Evolutionary conservation across 2,329 filamentous ascomycete species (phyloP), one percentile per base, ranked within the genome.

Genomic region (Phialophora chinensis): DNA sequence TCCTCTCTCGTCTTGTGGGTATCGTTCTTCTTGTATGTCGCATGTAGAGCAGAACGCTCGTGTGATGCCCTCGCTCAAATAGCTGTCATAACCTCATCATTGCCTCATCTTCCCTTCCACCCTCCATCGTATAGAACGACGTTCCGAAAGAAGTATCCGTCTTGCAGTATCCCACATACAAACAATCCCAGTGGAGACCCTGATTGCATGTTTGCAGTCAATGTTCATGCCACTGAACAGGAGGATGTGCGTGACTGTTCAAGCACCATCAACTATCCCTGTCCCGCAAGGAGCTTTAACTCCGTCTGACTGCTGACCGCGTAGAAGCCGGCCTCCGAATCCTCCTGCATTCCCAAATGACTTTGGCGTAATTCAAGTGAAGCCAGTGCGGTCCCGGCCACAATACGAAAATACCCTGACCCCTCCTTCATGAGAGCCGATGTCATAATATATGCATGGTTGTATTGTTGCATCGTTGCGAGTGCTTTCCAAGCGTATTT

Each of bases 281-380:
- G 38, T 52, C 58, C 23, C n/a, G n/a, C 23, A 31, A 33, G 44
- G 58, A 1, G 29, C 7, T 33, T n/a, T 33, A 11, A 14, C n/a
- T 20, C 58, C 27, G 42, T 35, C 58, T 60, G 17, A 60, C 58
- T 60, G 58, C 58, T 60, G 44, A 60, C 27, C 58, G 44, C 29
- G 27, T 4, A 52, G 20, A 33, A 3, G 27, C 42, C 58, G 44
- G 58, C 35, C 31, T 29, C 58, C 44, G 44, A 27, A 25, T 52
- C 58, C 58, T 60, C 17, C 27, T 47, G 23, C 42, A 31, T 52
- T n/a, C 20, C 14, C n/a, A 57, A 12, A 12, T 53, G 20, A 29
- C 27, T 53, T 27, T 4, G 20, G 12, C 25, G 49, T 11, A 52
- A 27, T 25, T n/a, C 20, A 52, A 52, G 12, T 42, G 38, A 42